Conservation (phyloP, 257 asterid species). For the Lithospermum erythrorhizon region DNA sequence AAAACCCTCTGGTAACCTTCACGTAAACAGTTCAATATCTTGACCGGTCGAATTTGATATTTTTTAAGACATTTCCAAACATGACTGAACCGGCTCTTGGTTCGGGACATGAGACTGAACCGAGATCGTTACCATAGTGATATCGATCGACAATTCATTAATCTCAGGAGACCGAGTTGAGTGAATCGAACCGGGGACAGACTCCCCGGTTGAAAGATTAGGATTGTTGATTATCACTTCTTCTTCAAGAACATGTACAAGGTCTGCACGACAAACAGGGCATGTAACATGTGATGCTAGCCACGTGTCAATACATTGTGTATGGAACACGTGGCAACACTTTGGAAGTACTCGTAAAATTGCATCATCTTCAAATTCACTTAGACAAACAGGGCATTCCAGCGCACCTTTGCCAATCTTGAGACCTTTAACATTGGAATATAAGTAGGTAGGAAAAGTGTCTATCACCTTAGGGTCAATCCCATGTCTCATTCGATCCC, state of each 20-base stretch:
- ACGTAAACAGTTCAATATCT: constrained; percentile 23
- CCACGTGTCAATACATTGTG: constrained; percentile 39
- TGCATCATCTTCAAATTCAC: constrained; percentile 25
- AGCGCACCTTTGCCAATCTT: constrained; percentile 18
- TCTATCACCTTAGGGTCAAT: constrained; percentile 14
- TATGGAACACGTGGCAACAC: constrained; percentile 35
- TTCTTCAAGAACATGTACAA: constrained; percentile 13
- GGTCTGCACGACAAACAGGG: constrained; percentile 44
- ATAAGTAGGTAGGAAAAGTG: constrained; percentile 19
- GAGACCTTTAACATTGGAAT: constrained; percentile 23
- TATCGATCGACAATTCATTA: constrained; percentile 6
- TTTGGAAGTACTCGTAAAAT: constrained; percentile 27
- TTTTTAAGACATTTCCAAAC: constrained; percentile 13
- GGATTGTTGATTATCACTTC: not conserved
- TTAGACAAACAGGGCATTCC: constrained; percentile 33
- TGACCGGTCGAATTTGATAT: constrained; percentile 15
- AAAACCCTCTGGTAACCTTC: constrained; percentile 24
- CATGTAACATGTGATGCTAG: constrained; percentile 37
- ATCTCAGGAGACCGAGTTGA: not conserved
- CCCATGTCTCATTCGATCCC: constrained; percentile 10
- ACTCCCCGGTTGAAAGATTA: not conserved
- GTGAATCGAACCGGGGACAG: not conserved
- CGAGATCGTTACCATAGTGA: constrained; percentile 2
- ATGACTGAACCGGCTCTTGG: constrained; percentile 9
- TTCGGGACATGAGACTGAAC: not conserved